Percentiles rank a stretch among this genome's conserved stretches.
Conservation (phyloP, 129 eudicot species). For the Flaveria brownii region DNA sequence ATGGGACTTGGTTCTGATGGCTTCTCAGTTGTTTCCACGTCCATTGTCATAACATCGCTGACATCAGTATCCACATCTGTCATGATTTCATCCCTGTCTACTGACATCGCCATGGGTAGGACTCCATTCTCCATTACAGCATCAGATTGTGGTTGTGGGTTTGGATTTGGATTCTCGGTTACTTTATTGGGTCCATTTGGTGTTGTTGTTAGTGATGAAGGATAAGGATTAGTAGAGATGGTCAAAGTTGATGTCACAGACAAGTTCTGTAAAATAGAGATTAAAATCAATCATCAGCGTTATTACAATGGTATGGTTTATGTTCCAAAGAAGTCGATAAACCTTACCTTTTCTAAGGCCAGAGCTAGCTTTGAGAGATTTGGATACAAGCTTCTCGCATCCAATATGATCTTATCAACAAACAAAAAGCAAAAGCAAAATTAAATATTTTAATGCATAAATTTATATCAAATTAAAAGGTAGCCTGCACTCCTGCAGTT, state of each 20-base stretch:
- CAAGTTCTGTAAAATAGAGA: conserved; percentile 53
- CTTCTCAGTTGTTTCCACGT: conserved; percentile 55
- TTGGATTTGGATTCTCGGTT: conserved; percentile 33
- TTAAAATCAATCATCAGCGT: conserved; percentile 5
- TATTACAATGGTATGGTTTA: background rate
- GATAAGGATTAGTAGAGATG: conserved; percentile 51
- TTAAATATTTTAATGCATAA: background rate
- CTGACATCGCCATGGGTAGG: conserved; percentile 29
- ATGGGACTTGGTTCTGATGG: conserved; percentile 59
- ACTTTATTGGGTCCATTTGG: conserved; percentile 42
- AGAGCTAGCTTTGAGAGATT: conserved; percentile 87
- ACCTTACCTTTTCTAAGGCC: conserved; percentile 85
- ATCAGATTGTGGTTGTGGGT: conserved; percentile 31
- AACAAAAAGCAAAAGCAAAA: conserved; percentile 5
- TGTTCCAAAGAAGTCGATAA: background rate
- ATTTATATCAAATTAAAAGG: background rate
- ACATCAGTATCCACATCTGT: conserved; percentile 57
- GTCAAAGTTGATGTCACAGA: conserved; percentile 74
- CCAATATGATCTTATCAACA: conserved; percentile 63
- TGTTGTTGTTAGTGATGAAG: conserved; percentile 35
- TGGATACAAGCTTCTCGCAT: conserved; percentile 66
- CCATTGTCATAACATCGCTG: conserved; percentile 59
- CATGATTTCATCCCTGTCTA: conserved; percentile 65
- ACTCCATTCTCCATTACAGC: conserved; percentile 57
- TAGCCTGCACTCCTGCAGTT: background rate